A percentile compares a stretch with the other conserved stretches of the same genome.
Evolutionary conservation across 2,329 filamentous ascomycete genomes (phyloP).

Genomic region (Clonostachys sp.): DNA sequence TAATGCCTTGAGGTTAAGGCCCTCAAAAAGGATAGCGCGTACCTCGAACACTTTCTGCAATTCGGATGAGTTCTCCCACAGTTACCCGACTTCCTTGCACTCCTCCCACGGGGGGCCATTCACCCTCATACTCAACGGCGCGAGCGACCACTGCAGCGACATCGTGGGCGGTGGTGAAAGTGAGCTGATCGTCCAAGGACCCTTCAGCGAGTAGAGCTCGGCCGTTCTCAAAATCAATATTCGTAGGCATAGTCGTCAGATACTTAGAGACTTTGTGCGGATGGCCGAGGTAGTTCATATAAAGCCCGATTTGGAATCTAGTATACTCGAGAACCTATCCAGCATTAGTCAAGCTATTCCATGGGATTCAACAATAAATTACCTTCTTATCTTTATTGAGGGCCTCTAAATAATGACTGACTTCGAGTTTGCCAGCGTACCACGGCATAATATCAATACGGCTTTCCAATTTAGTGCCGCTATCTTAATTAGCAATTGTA

Average conservation of each 20-base stretch:
- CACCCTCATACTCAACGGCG: conserved; percentile 35
- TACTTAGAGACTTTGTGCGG: conserved; percentile 41
- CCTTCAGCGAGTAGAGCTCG: conserved; percentile 37
- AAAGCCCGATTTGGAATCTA: conserved; percentile 50
- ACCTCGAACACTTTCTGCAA: conserved; percentile 36
- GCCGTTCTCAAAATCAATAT: conserved; percentile 31
- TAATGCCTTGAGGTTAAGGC: background rate
- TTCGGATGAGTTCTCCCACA: conserved; percentile 25
- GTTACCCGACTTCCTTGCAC: conserved; percentile 30
- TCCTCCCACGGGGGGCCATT: conserved; percentile 35
- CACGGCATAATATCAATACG: conserved; percentile 28
- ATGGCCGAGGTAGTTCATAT: conserved; percentile 49
- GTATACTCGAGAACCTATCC: conserved; percentile 48
- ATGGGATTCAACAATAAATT: background rate
- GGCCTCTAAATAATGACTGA: conserved; percentile 42
- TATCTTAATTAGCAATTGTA: background rate
- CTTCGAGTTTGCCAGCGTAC: conserved; percentile 41
- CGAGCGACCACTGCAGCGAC: conserved; percentile 29
- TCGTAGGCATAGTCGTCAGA: conserved; percentile 26
- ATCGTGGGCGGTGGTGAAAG: conserved; percentile 37
- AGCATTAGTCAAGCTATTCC: background rate
- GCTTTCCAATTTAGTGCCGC: background rate
- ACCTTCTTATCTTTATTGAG: conserved; percentile 43
- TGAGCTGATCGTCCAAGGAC: conserved; percentile 32
- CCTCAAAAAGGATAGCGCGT: background rate